These are phyloP conservation scores for Dactylellina parvicollis DNA, from an alignment of 2,329 filamentous ascomycete species.

Conservation along the genomic window DNA sequence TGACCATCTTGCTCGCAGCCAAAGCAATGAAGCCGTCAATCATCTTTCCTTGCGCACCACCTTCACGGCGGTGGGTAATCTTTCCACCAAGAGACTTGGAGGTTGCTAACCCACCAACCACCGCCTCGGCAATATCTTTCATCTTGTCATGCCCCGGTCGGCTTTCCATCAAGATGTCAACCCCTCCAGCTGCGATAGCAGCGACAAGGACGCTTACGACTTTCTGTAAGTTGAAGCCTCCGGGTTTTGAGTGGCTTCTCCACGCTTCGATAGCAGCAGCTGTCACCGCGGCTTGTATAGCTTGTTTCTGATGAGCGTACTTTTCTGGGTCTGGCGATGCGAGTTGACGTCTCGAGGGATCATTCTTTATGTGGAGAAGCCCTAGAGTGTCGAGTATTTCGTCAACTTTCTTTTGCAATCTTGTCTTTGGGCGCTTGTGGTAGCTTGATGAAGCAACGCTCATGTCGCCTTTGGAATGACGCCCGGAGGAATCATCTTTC, in stretches of 20 bases:
- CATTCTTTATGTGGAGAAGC: constrained; percentile 45
- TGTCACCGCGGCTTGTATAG: constrained; percentile 45
- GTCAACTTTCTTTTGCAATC: constrained; percentile 41
- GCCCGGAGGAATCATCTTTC: constrained; percentile 9
- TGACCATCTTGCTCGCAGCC: constrained; percentile 51
- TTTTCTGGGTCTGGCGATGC: constrained; percentile 50
- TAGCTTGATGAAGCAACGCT: constrained; percentile 32
- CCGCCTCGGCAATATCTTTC: constrained; percentile 46
- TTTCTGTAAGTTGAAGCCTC: constrained; percentile 45
- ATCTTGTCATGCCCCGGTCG: constrained; percentile 37
- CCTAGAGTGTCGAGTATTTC: constrained; percentile 39
- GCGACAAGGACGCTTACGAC: constrained; percentile 42
- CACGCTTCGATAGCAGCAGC: constrained; percentile 50
- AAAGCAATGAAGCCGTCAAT: constrained; percentile 52
- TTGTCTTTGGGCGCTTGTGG: constrained; percentile 26
- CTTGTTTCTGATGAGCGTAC: constrained; percentile 49
- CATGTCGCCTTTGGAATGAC: constrained; percentile 31
- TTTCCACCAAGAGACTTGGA: constrained; percentile 46
- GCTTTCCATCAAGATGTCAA: constrained; percentile 42
- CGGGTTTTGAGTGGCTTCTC: constrained; percentile 48
- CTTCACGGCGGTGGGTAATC: constrained; percentile 49
- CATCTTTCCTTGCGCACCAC: constrained; percentile 43
- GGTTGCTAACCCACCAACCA: constrained; percentile 45
- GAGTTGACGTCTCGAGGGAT: constrained; percentile 44
- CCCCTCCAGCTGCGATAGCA: constrained; percentile 41